Conservation (phyloP, 306 rosid genomes). For the Glycine latifolia region DNA sequence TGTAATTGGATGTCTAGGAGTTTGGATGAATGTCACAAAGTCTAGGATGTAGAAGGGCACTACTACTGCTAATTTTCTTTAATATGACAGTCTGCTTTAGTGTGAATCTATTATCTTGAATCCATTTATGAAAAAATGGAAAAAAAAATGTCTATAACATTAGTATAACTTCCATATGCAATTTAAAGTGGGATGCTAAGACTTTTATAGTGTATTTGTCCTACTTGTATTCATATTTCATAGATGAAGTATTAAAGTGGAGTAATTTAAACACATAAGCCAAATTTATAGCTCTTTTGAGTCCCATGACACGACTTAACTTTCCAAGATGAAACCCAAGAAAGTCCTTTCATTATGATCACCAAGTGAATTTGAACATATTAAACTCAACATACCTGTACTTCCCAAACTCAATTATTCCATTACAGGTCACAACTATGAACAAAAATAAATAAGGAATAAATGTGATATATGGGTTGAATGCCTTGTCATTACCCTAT, state of each 20-base stretch:
- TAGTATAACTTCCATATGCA: neutral
- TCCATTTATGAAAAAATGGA: neutral
- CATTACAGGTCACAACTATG: neutral
- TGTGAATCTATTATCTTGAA: neutral
- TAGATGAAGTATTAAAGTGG: neutral
- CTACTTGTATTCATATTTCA: neutral
- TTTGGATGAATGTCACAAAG: constrained; percentile 1
- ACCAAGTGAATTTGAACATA: neutral
- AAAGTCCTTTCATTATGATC: neutral
- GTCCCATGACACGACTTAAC: neutral
- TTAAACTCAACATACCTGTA: neutral
- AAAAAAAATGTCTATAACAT: neutral
- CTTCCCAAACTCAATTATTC: neutral
- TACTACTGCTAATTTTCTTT: neutral
- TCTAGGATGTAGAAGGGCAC: neutral
- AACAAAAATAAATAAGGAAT: constrained; percentile 4
- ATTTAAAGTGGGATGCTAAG: neutral
- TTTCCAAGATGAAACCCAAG: constrained; percentile 10
- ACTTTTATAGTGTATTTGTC: neutral
- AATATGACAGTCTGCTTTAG: neutral
- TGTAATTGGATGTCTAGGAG: neutral
- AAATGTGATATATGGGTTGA: neutral
- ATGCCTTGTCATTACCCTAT: constrained; percentile 29
- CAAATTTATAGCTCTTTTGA: neutral
- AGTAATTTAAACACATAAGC: neutral